phyloP scores from a whole-genome alignment of 345 rosid species.

The Salix caprea region DNA sequence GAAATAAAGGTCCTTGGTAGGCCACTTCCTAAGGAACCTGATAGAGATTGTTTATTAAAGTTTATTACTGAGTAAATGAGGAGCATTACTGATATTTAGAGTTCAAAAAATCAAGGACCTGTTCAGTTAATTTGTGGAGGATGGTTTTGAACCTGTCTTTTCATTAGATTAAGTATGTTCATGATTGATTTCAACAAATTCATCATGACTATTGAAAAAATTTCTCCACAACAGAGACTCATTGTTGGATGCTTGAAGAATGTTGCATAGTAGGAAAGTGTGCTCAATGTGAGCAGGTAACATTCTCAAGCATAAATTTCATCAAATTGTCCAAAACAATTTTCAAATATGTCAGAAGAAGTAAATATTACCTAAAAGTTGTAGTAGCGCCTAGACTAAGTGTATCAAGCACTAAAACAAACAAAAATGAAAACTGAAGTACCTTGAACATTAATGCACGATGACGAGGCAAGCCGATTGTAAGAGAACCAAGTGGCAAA shows the following conservation, averaged over 20 bases:
- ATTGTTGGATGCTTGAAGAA: background rate
- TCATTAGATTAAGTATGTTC: background rate
- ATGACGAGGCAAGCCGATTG: slow-evolving; percentile 92
- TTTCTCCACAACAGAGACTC: background rate
- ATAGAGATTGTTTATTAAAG: background rate
- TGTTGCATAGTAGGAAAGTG: background rate
- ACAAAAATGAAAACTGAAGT: background rate
- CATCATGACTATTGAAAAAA: background rate
- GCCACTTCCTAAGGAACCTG: background rate
- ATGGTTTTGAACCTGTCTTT: background rate
- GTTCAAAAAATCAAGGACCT: background rate
- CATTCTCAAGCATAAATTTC: background rate
- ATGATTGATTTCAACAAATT: background rate
- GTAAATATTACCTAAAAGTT: background rate
- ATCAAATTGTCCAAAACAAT: background rate
- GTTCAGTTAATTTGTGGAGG: background rate
- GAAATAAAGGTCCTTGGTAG: background rate
- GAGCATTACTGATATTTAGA: background rate
- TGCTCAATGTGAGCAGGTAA: background rate
- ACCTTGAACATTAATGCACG: slow-evolving; percentile 96
- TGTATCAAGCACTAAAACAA: background rate
- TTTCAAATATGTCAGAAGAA: background rate
- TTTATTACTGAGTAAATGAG: background rate
- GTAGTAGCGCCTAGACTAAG: background rate
- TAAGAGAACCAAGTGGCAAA: slow-evolving; percentile 85